Evolutionary conservation across 768 basidiomycete species (phyloP), one percentile per base, ranked within the genome.

Genomic region (Pholiota molesta): DNA sequence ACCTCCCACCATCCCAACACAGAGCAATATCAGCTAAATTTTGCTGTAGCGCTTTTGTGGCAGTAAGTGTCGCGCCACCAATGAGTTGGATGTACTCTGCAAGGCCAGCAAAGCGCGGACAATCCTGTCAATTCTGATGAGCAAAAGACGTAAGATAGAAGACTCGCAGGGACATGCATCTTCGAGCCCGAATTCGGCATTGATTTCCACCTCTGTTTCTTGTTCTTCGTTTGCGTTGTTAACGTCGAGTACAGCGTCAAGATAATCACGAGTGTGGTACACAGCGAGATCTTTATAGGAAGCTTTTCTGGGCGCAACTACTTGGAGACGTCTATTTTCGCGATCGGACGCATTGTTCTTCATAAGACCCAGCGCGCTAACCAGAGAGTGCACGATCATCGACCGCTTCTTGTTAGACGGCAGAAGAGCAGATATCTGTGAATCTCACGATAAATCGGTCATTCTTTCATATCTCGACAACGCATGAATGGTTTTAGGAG

Each of bases 1-100:
- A 87, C 87, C 92, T 82, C 55, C 96, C 96, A 16, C 96, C 96
- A 66, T 96, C 95, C 95, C 96, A 97, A 70, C 85, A 88, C 45
- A 99, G 85, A 0, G 90, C 86, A 29, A 92, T 74, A 29, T 91
- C 82, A 5, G 83, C 81, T 1, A 77, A 47, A 14, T 77, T 74
- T 11, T 82, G 75, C 26, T 79, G 77, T 3, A 98, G 77, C 5
- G 83, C 80, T 9, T 81, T 79, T 3, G 85, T 90, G 0, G 91
- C 95, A 1, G 91, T 87, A 40, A 95, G 77, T 0, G 92, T 84
- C 0, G 91, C 91, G 1, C 95, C 91, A 0, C 89, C 94, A 1
- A 97, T 79, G 4, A 88, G 75, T 5, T 78, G 78, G 5, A 91
- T 86, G 65, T 97, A 97, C 3, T 83, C 79, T 6, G 83, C 71